Conservation (phyloP, 129 eudicot genomes). For the Flaveria linearis region DNA sequence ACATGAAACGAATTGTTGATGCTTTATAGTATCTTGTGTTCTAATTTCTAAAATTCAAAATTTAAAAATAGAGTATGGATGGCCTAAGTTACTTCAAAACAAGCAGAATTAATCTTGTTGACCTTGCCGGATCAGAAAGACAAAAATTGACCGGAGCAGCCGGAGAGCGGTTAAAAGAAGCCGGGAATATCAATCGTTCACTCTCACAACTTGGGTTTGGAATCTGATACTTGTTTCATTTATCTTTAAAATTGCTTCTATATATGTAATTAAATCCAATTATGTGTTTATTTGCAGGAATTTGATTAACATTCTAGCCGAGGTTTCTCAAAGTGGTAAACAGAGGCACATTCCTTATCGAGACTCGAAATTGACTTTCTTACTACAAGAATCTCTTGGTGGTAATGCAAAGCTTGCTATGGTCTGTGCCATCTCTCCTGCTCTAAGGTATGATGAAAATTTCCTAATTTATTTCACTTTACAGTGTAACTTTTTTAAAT, state of each 20-base stretch:
- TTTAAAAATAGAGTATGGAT: conserved; percentile 59
- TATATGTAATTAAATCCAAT: background rate
- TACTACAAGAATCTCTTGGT: conserved; percentile 95
- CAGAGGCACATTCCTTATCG: conserved; percentile 95
- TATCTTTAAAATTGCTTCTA: background rate
- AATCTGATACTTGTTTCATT: background rate
- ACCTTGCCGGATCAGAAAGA: conserved; percentile 98
- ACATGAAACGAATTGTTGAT: conserved; percentile 13
- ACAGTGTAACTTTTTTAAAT: background rate
- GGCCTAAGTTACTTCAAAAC: conserved; percentile 81
- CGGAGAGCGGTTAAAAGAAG: conserved; percentile 96
- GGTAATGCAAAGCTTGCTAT: conserved; percentile 96
- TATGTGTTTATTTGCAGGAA: conserved; percentile 52
- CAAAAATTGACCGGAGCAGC: conserved; percentile 98
- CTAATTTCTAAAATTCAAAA: background rate
- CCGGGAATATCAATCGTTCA: conserved; percentile 97
- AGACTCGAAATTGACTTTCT: conserved; percentile 92
- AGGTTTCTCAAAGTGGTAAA: conserved; percentile 95
- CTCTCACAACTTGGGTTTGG: conserved; percentile 97
- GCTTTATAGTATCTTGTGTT: conserved; percentile 1
- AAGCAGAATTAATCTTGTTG: conserved; percentile 93
- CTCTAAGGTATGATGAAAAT: conserved; percentile 53
- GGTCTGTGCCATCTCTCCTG: conserved; percentile 97
- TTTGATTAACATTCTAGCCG: conserved; percentile 88
- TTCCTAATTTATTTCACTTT: background rate